Conservation (phyloP, 73 alveolate genomes). For the Blepharisma japonicum region DNA sequence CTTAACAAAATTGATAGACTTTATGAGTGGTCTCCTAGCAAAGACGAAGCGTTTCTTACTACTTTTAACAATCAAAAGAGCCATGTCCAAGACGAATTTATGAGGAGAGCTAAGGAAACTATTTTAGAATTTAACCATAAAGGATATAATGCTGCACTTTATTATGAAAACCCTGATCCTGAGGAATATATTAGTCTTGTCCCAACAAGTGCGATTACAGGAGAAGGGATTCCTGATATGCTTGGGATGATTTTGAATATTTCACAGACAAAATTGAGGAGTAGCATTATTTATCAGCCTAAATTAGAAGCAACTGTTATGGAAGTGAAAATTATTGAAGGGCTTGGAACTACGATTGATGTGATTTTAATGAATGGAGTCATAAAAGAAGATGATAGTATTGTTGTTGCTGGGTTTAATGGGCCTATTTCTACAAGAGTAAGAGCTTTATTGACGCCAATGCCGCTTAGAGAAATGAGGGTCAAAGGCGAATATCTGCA, state of each 20-base stretch:
- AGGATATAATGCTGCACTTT: constrained; percentile 82
- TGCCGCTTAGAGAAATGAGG: constrained; percentile 98
- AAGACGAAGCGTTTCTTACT: constrained; percentile 66
- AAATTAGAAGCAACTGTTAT: constrained; percentile 65
- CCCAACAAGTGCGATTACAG: constrained; percentile 99
- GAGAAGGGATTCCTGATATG: constrained; percentile 99
- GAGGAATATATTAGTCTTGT: constrained; percentile 74
- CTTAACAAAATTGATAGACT: constrained; percentile 96
- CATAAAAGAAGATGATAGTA: constrained; percentile 92
- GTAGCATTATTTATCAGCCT: constrained; percentile 44
- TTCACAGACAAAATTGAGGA: constrained; percentile 71
- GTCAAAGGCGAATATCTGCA: constrained; percentile 97
- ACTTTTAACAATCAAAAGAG: constrained; percentile 52
- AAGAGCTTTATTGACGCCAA: constrained; percentile 96
- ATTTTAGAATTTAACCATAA: constrained; percentile 75
- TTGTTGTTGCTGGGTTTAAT: constrained; percentile 94
- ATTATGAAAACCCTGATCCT: constrained; percentile 94
- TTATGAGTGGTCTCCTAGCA: constrained; percentile 78
- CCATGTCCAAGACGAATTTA: constrained; percentile 58
- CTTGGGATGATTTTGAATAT: constrained; percentile 82
- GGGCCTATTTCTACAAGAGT: constrained; percentile 98
- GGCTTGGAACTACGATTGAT: constrained; percentile 98
- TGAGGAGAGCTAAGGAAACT: constrained; percentile 56
- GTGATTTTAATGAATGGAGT: constrained; percentile 97
- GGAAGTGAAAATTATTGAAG: constrained; percentile 95